Percentiles rank a stretch among this genome's conserved stretches.
Evolutionary conservation across 371 early-diverging fungal genomes (phyloP).

Genomic region (Mortierella sp.): DNA sequence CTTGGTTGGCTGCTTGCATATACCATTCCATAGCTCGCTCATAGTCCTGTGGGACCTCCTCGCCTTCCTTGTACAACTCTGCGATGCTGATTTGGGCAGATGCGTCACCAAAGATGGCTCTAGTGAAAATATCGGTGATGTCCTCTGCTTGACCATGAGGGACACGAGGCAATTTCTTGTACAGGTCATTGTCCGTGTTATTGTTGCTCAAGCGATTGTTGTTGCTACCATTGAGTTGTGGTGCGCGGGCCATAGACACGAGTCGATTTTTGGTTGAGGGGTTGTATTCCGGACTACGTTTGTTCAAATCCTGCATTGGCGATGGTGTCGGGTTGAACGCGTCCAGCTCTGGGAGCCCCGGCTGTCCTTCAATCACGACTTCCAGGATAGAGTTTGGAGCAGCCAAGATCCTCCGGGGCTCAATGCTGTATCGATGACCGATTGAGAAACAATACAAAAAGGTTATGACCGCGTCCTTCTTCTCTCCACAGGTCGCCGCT

Average conservation of each 20-base stretch:
- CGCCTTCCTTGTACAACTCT: slow-evolving; percentile 42
- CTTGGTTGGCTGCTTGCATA: slow-evolving; percentile 44
- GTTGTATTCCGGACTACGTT: neutral
- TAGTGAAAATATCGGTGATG: neutral
- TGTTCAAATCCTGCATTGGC: neutral
- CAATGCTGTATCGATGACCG: neutral
- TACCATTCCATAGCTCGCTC: slow-evolving; percentile 64
- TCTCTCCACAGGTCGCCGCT: neutral
- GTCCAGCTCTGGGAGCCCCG: neutral
- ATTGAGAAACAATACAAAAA: neutral
- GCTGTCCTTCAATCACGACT: neutral
- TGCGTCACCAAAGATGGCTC: slow-evolving; percentile 18
- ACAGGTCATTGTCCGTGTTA: neutral
- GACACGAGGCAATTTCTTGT: neutral
- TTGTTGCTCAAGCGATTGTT: neutral
- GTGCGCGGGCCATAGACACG: neutral
- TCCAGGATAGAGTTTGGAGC: neutral
- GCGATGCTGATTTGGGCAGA: slow-evolving; percentile 62
- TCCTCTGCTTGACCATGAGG: slow-evolving; percentile 2
- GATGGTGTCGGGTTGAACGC: neutral
- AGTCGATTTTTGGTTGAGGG: neutral
- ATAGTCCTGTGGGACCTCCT: slow-evolving; percentile 2
- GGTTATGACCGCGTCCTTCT: neutral
- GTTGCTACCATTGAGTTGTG: neutral
- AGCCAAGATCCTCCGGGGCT: neutral